Conservation (phyloP, 495 filamentous ascomycete genomes). For the Cercophora samala region DNA sequence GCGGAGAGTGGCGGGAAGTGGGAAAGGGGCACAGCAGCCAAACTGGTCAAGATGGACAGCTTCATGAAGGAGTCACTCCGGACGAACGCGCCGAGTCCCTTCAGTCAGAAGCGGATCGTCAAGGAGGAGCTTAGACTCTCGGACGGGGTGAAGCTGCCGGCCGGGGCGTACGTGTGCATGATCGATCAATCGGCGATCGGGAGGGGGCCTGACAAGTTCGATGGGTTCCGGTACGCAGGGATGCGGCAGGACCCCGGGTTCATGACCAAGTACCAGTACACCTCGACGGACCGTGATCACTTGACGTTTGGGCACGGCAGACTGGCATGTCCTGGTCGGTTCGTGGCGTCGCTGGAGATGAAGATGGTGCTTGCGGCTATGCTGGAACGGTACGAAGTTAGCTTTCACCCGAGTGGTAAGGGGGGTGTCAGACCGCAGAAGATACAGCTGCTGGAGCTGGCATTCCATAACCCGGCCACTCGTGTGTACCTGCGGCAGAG, state of each 20-base stretch:
- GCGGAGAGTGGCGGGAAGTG: constrained; percentile 16
- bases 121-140: neutral
- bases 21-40: constrained; percentile 46
- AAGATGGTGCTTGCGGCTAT: constrained; percentile 46
- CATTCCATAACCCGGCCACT: too few species aligned
- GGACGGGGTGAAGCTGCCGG: constrained; percentile 35
- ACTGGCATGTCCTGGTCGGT: constrained; percentile 52
- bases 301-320: constrained; percentile 50
- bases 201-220: neutral
- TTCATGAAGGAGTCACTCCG: constrained; percentile 46
- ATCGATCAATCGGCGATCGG: too few species aligned
- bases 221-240: constrained; percentile 9
- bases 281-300: constrained; percentile 29
- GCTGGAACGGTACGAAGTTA: constrained; percentile 45
- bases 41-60: constrained; percentile 53
- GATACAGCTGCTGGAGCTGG: too few species aligned
- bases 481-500: too few species aligned
- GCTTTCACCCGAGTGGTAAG: too few species aligned
- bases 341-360: constrained; percentile 49
- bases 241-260: constrained; percentile 12
- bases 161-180: constrained; percentile 38
- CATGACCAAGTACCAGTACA: constrained; percentile 2
- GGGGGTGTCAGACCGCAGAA: too few species aligned
- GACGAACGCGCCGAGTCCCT: constrained; percentile 31
- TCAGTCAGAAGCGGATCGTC: neutral